Base-by-base conservation (phyloP, 2,329 filamentous ascomycete genomes). In the Pseudogymnoascus sp. region DNA sequence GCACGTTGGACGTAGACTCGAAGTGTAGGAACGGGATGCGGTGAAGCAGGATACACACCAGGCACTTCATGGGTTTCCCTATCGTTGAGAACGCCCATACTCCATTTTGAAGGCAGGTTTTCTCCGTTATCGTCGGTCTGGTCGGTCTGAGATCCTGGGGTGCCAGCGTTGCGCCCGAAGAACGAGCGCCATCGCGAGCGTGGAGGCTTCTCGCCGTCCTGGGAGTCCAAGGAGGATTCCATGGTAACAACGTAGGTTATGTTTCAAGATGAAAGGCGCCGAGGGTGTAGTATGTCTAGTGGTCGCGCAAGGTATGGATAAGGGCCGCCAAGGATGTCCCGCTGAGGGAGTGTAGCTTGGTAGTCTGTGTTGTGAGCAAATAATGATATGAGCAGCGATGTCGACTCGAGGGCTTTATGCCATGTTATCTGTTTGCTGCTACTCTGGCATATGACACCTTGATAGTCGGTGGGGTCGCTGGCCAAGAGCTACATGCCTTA, bases 11-110 rank as follows among this genome's bases (percentile, higher is more conserved):
- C 33, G 59, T 62, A 64, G 40, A 65, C 19, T 19, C 31, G 38
- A 21, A 44, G 33, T 24, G 37, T 21, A 40, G 29, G n/a, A 38
- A 33, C 21, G 26, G 16, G 42, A 42, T 14, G 19, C 16, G 42
- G 31, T 11, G 53, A 59, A 38, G 11, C 35, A 40, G 4, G 24
- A 3, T 42, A 67, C 82, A 67, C 77, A 92, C 90, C 91, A 68
- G 93, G 93, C 11, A 96, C 92, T 76, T 96, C 90, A 66, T 95
- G 89, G 0, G 92, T 96, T 64, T 87, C 75, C 59, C 79, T 84
- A 70, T 95, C 91, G 71, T 91, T 93, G 67, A 96, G 75, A 26
- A 97, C 90, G n/a, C 93, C 92, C 77, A 96, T 78, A 59, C 78
- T 82, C 84, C 83, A 86, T 75, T 72, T 81, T 6, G 78, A 72